A percentile compares a stretch with the other conserved stretches of the same genome.
Evolutionary conservation across 2,329 filamentous ascomycete genomes (phyloP).

Genomic region (Herpotrichia juniperi): DNA sequence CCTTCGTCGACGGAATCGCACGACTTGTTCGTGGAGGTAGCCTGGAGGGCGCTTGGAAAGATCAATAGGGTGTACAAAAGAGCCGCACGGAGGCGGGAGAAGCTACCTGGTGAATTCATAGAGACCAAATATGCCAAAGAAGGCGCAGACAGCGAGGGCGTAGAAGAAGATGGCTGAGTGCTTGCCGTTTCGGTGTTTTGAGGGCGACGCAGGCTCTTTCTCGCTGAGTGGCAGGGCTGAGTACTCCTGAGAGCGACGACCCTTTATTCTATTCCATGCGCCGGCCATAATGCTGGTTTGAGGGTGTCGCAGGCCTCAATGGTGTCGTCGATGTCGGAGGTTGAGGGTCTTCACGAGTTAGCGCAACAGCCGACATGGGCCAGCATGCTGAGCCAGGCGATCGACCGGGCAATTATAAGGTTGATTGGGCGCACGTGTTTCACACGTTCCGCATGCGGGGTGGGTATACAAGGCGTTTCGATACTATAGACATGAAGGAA

Average conservation of each 20-base stretch:
- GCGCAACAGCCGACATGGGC: neutral
- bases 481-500: neutral
- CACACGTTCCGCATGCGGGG: neutral
- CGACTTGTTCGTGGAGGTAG: constrained; percentile 23
- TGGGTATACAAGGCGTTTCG: neutral
- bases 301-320: neutral
- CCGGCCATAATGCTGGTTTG: neutral
- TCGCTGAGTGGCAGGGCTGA: constrained; percentile 36
- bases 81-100: neutral
- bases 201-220: constrained; percentile 27
- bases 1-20: constrained; percentile 64
- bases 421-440: neutral
- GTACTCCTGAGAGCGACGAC: constrained; percentile 29
- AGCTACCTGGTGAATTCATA: constrained; percentile 34
- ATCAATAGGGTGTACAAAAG: constrained; percentile 19
- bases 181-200: constrained; percentile 19
- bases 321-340: neutral
- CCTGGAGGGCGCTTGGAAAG: constrained; percentile 19
- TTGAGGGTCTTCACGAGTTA: constrained; percentile 1
- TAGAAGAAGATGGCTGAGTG: constrained; percentile 13
- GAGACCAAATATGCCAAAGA: constrained; percentile 23
- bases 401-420: neutral
- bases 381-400: neutral
- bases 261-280: constrained; percentile 35
- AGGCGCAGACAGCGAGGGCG: constrained; percentile 22